Evolutionary conservation across 768 basidiomycete genomes (phyloP), one percentile per base, ranked within the genome.

Genomic region (Naganishia randhawae): DNA sequence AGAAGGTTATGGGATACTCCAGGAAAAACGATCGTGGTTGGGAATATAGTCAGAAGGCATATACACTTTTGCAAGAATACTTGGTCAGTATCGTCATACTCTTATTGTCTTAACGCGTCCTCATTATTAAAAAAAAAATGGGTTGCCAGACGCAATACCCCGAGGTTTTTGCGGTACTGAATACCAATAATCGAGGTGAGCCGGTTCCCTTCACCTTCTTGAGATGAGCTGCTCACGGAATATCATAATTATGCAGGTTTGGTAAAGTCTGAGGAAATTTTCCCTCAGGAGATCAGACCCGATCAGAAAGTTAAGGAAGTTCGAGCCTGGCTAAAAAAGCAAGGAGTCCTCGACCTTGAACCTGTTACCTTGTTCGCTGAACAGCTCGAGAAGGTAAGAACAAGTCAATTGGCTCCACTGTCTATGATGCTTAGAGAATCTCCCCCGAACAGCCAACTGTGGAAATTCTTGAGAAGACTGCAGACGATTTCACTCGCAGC

Each of bases 1-100:
- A 92, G 73, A 99, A 98, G 80, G 96, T 99, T 1, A 84, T 96
- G 51, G 90, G 91, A 70, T 97, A 96, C 80, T 89, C 92, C 8
- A 84, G 86, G 69, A 94, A 95, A 80, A 86, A 88, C 32, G 88
- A 88, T 10, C 82, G 87, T 9, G 84, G 86, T 37, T 99, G 95
- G 96, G 94, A 99, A 76, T 98, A 89, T 75, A 95, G 92, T 73
- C 86, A 92, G 68, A 90, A 88, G 76, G 88, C 95, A 0, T 81
- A 94, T 42, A 83, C 88, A 29, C 84, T 97, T 19, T 85, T 97
- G 65, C 83, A 82, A 45, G 88, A 92, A 66, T 99, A 98, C 82
- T 29, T 61, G 57, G 57, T 61, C 14, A 2, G 57, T 61, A 39
- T 25, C 9, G 6, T 29, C 3, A 10, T 11, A 16, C 8, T 13